Evolutionary conservation across 2,329 filamentous ascomycete genomes (phyloP), one percentile per base, ranked within the genome.

Genomic region (Pyrenophora seminiperda): DNA sequence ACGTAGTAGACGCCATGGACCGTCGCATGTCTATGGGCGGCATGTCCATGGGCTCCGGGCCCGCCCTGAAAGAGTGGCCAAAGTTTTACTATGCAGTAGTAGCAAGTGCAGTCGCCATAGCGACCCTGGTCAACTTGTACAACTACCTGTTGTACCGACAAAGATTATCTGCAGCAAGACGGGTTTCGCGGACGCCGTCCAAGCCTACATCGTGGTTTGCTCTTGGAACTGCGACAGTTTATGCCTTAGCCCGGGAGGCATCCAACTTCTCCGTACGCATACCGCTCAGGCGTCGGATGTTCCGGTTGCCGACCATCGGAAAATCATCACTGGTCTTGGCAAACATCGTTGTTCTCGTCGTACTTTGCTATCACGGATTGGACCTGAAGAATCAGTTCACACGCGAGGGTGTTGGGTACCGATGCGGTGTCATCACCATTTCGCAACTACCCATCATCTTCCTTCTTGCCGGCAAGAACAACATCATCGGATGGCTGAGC

Each of bases 401-500:
- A 33, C 83, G 79, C 74, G 82, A 86, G 59, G 71, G 77, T 37
- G 77, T 85, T 47, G 83, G 78, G 10, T 84, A 83, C 59, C 76
- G 81, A 24, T 78, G 77, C 4, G 82, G 79, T 4, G 81, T 78
- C 46, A 73, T 84, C 34, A 75, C 79, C 10, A 71, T 83, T 38
- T 72, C 75, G 7, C 81, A 84, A 57, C 58, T 84, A 3, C 82
- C 82, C 1, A 65, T 84, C n/a, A 73, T 84, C 42, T 80, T 83
- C 56, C 69, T 84, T 9, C 75, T 84, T 29, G 76, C 81, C 1
- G 79, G 80, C 7, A 82, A 82, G 66, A 77, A 79, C 49, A 84
- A 83, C 56, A 73, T 83, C 15, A 73, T 89, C n/a, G 85, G 83
- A 1, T 75, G 79, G 44, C 71, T 90, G 18, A 78, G 81, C 3